Conservation (phyloP, 1,139 yeast genomes). For the Saccharomyces hybrid region DNA sequence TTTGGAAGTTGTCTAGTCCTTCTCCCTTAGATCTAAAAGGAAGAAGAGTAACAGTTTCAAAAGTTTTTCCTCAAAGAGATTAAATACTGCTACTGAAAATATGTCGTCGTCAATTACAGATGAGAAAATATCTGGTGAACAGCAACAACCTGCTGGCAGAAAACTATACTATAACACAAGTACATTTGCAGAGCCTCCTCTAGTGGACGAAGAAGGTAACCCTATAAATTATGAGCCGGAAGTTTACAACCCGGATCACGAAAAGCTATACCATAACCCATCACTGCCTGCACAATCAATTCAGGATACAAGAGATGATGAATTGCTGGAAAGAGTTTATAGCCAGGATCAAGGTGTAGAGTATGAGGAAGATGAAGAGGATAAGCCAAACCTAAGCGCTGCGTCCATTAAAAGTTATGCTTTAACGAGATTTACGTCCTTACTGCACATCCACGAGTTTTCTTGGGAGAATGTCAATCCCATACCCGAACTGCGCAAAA, state of each 20-base stretch:
- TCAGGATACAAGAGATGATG: constrained; percentile 8
- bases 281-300: constrained; percentile 9
- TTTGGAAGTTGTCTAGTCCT: no score
- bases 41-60: no score
- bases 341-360: constrained; percentile 8
- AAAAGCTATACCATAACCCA: constrained; percentile 8
- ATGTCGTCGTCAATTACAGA: no score
- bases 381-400: constrained; percentile 28
- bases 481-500: no score
- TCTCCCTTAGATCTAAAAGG: no score
- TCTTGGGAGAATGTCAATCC: no score
- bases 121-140: no score
- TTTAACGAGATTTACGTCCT: background rate
- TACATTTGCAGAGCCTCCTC: constrained; percentile 4
- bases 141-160: no score
- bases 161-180: constrained; percentile 2
- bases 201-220: constrained; percentile 3
- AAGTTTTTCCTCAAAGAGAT: no score
- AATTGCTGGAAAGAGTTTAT: constrained; percentile 7
- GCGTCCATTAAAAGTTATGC: constrained; percentile 6
- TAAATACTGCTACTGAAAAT: no score
- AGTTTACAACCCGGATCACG: constrained; percentile 3
- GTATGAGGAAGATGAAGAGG: constrained; percentile 13
- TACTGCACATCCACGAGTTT: constrained; percentile 3
- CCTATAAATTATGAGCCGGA: constrained; percentile 3